Evolutionary conservation across 495 filamentous ascomycete genomes (phyloP).

Genomic region (Staphylotrichum tortipilum): DNA sequence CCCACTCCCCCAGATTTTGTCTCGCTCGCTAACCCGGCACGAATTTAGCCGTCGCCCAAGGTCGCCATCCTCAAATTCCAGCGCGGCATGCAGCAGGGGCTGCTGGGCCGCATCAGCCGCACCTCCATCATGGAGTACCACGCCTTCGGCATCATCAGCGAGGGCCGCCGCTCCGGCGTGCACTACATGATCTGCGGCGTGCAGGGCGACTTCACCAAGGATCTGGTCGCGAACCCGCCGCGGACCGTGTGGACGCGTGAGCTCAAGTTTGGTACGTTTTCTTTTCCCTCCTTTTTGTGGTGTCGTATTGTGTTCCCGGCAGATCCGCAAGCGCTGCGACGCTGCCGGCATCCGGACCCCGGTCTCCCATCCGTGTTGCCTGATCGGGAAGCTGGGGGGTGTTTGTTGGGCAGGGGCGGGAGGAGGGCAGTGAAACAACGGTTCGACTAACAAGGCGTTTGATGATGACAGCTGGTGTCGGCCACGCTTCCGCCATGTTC

Average conservation of each 20-base stretch:
- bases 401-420: no score
- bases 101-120: constrained; percentile 37
- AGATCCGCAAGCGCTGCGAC: no score
- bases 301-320: no score
- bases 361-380: neutral
- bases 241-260: constrained; percentile 38
- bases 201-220: constrained; percentile 37
- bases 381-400: neutral
- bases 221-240: constrained; percentile 32
- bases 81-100: constrained; percentile 40
- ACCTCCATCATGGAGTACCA: constrained; percentile 43
- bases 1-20: neutral
- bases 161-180: constrained; percentile 27
- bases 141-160: constrained; percentile 39
- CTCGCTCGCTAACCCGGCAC: constrained; percentile 7
- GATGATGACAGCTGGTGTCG: constrained; percentile 37
- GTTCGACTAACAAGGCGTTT: constrained; percentile 16
- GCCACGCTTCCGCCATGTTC: constrained; percentile 39
- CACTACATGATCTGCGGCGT: constrained; percentile 43
- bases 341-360: no score
- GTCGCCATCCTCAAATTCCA: constrained; percentile 35
- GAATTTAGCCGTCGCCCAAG: constrained; percentile 31
- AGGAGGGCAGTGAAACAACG: no score
- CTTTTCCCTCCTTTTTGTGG: neutral
- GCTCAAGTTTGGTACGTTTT: constrained; percentile 36